Base-by-base conservation (phyloP, 257 asterid genomes). In the Salvia splendens region DNA sequence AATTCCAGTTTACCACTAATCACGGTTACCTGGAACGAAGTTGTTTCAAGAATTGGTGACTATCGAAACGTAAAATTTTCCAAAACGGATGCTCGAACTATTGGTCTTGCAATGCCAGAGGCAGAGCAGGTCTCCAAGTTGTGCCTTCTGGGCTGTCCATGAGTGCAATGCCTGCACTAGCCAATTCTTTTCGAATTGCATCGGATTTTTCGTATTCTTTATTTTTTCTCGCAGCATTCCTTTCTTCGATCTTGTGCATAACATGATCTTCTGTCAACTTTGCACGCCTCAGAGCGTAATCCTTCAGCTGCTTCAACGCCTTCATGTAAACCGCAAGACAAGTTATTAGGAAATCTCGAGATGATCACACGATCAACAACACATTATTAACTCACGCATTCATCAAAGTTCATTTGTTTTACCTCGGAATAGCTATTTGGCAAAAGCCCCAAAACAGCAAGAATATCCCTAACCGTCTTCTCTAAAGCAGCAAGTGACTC, bases 121-220 rank as follows among this genome's bases (percentile, higher is more conserved):
- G 82, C 57, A 80, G 74, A 50, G 85, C 80, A 5, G 85, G 85
- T 77, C 85, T 80, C 85, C 85, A 80, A 12, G 80, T 77, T 40
- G 85, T 80, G 69, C 82, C 85, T 5, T 80, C 68, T n/a, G 82
- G 87, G 79, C 80, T 83, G 83, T 94, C 99, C 96, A 94, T 91
- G 60, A 94, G 83, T 24, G 99, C 82, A 77, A 94, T 84, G 52
- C 99, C 96, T 38, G 83, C 65, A 69, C 76, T 85, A 58, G 97
- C 91, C 82, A 94, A 81, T 38, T 88, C 92, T 76, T 80, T 85
- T 24, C 97, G 82, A 48, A 87, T 83, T 17, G 74, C 80, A 70
- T 94, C 99, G 0, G 99, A 91, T 75, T 82, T 89, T 74, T 84
- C 95, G 63, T 85, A 94, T 30, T 94, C 92, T 78, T 88, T 91